Base-by-base conservation (phyloP, 805 yeast genomes). In the Saturnispora serradocipensis region DNA sequence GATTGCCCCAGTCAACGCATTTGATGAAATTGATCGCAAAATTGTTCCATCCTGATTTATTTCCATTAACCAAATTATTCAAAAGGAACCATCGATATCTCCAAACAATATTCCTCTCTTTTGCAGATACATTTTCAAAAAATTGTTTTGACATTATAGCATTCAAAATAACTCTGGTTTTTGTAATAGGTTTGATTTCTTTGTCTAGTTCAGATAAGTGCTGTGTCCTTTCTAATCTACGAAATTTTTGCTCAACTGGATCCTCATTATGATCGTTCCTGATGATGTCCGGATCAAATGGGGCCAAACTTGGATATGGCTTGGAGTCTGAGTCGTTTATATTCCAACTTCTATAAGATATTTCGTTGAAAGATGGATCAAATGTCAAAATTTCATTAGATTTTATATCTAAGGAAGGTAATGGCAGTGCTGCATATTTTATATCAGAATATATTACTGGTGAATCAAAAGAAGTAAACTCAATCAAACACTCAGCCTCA, bases 81-180 rank as follows among this genome's bases (percentile, higher is more conserved):
- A 86, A 71, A 18, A 86, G 68, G 65, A 82, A 90, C 67, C 86
- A 93, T 50, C 98, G 70, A 67, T 85, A 91, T 65, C 86, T 87
- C 97, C 98, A 91, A 9, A 91, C 75, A 61, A 88, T 67, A 56
- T 88, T 88, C 69, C 86, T 88, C 58, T 91, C 97, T 61, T 84
- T 82, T 48, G 86, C 90, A 5, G 84, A 77, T 45, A 93, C 71
- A 58, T 82, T 86, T 49, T 86, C 86, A 43, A 88, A 91, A 4
- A 96, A 89, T 3, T 97, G 90, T 61, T 83, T 87, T 24, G 73
- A 72, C 49, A 91, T 71, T 5, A 90, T 87, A 44, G 71, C 73
- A 52, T 78, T 74, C 50, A 91, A 73, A 57, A 86, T 86, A 55
- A 84, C 88, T 58, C 97, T 73, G 35, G 84, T 74, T 59, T 82